Base-by-base conservation (phyloP, 2,329 filamentous ascomycete genomes). In the Microcyclosporella mali region DNA sequence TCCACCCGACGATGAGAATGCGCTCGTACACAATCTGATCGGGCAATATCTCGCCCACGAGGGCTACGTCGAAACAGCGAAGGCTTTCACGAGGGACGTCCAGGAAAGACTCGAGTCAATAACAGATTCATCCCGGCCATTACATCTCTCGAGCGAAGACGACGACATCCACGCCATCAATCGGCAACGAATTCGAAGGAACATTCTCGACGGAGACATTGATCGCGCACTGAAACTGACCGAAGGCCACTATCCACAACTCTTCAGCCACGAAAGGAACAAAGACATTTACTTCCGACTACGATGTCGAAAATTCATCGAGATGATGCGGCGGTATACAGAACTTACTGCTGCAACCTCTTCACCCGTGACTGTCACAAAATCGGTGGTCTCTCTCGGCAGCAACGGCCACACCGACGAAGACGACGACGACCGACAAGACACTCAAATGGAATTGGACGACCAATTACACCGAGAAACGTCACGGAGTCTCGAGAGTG, bases 11-110 rank as follows among this genome's bases (percentile, higher is more conserved):
- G 79, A 77, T 47, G 90, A 95, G 64, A 82, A 80, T 1, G 74
- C 84, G 18, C 74, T 97, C 36, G 80, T 95, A 29, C 88, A 95
- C 61, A 78, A 85, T 55, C 70, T 97, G 43, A 81, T 90, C 14
- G 75, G 88, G 30, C 89, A 95, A 65, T 97, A 94, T 54, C 71
- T 98, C 11, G 85, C 89, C 29, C 90, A 97, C 56, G 92, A 97
- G 57, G 92, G 92, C 46, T 97, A 95, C 55, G 84, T 95, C 6
- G 90, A 95, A 53, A 95, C 90, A 0, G 89, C 89, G 7, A 79
- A 82, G 50, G 88, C 87, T 0, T 97, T 98, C 70, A 43, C 47
- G 14, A 75, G 84, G 55, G 90, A 97, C 59, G 80, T 94, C 18
- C 43, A 48, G 33, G 70, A 76, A 12, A 86, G 95, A 62, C 83